phyloP scores from a whole-genome alignment of 352 stramenopile genomes.

The Pythium apleroticum region DNA sequence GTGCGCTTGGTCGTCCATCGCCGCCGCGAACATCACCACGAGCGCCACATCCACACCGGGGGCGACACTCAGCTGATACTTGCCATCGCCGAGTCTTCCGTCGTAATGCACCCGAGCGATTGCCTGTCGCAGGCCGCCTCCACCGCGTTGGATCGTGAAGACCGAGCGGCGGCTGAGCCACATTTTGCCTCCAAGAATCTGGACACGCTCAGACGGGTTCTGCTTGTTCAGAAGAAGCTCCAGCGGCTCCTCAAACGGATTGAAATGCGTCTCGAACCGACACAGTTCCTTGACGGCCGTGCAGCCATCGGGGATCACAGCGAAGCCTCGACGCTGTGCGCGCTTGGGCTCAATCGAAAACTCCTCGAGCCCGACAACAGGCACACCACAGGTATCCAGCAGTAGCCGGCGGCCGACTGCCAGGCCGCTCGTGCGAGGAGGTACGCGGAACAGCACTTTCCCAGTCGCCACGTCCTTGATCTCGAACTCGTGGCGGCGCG shows the following conservation, averaged over 20 bases:
- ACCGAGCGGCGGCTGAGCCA: slow-evolving; percentile 7
- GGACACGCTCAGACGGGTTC: not conserved
- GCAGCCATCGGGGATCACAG: slow-evolving; percentile 2
- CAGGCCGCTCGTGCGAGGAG: too few relatives aligned
- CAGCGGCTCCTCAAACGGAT: slow-evolving; percentile 3
- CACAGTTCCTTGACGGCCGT: not conserved
- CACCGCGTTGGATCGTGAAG: slow-evolving; percentile 12
- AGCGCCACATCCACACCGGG: not conserved
- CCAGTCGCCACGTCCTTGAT: not conserved
- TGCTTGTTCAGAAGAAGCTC: not conserved
- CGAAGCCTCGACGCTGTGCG: slow-evolving; percentile 1
- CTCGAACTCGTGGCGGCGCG: not conserved
- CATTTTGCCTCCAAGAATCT: not conserved
- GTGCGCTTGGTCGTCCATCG: not conserved
- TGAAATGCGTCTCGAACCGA: slow-evolving; percentile 9
- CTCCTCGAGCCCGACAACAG: slow-evolving; percentile 6
- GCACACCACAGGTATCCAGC: slow-evolving; percentile 7
- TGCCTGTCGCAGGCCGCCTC: not conserved
- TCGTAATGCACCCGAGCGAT: not conserved
- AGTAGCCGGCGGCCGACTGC: not conserved
- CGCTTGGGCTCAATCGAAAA: not conserved
- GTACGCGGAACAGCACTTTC: not conserved
- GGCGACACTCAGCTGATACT: not conserved
- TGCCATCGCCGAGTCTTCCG: not conserved
- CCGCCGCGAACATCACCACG: not conserved